phyloP scores from a whole-genome alignment of 805 yeast species.

The Kodamaea kaohsiungensis region DNA sequence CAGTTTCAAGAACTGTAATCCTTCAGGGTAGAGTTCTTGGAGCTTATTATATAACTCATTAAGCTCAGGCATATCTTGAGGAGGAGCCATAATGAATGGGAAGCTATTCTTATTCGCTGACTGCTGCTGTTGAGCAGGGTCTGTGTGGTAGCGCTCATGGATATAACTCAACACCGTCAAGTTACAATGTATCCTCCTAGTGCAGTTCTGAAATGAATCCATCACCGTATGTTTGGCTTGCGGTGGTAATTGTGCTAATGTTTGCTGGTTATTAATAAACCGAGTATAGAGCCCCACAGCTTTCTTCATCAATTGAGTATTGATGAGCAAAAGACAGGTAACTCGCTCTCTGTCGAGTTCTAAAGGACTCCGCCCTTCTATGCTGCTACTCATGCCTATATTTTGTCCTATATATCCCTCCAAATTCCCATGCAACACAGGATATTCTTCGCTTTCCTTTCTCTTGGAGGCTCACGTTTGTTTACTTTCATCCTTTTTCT shows the following conservation, averaged over 20 bases:
- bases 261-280: slow-evolving; percentile 35
- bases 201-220: slow-evolving; percentile 42
- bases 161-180: slow-evolving; percentile 39
- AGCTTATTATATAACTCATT: slow-evolving; percentile 46
- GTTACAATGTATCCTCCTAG: slow-evolving; percentile 44
- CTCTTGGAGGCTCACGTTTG: not conserved
- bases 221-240: slow-evolving; percentile 32
- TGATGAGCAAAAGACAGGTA: slow-evolving; percentile 41
- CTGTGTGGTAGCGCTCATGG: slow-evolving; percentile 39
- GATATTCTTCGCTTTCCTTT: not conserved
- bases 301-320: slow-evolving; percentile 44
- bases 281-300: slow-evolving; percentile 37
- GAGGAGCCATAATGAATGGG: slow-evolving; percentile 56
- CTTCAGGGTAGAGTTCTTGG: slow-evolving; percentile 56
- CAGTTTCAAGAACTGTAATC: slow-evolving; percentile 42
- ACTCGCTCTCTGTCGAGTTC: slow-evolving; percentile 42
- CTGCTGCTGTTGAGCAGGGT: slow-evolving; percentile 27
- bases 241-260: slow-evolving; percentile 32
- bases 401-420: not conserved
- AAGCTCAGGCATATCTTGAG: slow-evolving; percentile 56
- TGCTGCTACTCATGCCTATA: slow-evolving; percentile 7
- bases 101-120: slow-evolving; percentile 33
- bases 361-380: slow-evolving; percentile 12
- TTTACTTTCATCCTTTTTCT: not conserved
- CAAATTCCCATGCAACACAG: not conserved